Evolutionary conservation across 2,329 filamentous ascomycete genomes (phyloP).

Genomic region (Epichloe uncinata): DNA sequence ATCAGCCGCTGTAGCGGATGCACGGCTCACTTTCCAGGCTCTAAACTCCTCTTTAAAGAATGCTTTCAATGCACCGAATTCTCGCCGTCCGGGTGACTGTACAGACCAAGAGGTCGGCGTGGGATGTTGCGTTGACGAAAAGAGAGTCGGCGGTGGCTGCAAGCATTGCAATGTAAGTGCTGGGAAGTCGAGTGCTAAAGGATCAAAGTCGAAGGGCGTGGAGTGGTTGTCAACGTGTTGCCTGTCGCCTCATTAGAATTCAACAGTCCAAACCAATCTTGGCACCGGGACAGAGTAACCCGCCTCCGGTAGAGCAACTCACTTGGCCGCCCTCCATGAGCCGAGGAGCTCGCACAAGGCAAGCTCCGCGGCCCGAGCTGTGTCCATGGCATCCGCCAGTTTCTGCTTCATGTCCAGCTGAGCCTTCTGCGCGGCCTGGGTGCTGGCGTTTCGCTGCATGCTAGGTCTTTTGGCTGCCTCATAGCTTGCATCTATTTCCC

Average conservation of each 20-base stretch:
- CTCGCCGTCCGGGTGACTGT: conserved; percentile 56
- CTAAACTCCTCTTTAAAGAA: conserved; percentile 56
- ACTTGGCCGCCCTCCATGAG: conserved; percentile 75
- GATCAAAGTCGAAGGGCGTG: conserved; percentile 66
- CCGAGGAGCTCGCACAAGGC: conserved; percentile 72
- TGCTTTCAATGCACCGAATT: conserved; percentile 56
- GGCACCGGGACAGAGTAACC: neutral
- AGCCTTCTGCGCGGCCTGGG: conserved; percentile 41
- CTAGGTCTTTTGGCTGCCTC: conserved; percentile 23
- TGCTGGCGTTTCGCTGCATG: conserved; percentile 31
- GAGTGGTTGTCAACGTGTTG: conserved; percentile 41
- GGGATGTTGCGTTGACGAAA: conserved; percentile 66
- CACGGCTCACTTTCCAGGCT: conserved; percentile 45
- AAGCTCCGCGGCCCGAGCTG: conserved; percentile 70
- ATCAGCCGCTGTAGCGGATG: conserved; percentile 33
- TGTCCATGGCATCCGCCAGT: conserved; percentile 59
- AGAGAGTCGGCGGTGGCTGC: conserved; percentile 66
- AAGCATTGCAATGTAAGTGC: conserved; percentile 73
- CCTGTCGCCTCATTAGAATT: conserved; percentile 21
- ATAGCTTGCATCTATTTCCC: conserved; percentile 20
- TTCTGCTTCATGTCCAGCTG: conserved; percentile 52
- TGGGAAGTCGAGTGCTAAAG: conserved; percentile 74
- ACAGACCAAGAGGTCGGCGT: conserved; percentile 73
- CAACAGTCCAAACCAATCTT: neutral
- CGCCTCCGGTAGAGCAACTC: conserved; percentile 23